Evolutionary conservation across 257 asterid species (phyloP), one percentile per base, ranked within the genome.

Genomic region (Solanum habrochaites): DNA sequence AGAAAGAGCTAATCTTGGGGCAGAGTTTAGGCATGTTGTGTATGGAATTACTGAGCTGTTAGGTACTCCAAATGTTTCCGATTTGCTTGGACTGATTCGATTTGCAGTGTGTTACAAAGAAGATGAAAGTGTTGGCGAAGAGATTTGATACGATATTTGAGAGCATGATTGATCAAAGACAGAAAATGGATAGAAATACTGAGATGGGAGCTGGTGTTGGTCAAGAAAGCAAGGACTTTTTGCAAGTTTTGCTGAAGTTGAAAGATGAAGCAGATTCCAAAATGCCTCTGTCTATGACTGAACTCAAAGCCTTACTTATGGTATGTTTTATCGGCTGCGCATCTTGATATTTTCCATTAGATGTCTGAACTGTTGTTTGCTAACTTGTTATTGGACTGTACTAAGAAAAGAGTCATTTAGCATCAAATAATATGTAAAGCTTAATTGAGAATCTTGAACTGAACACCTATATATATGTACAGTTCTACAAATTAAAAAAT

Each of bases 271-370:
- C 86, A 60, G 94, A 93, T 90, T 85, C 91, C 15, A 94, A 93
- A 83, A 86, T 88, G 11, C 92, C 94, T 27, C 87, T 95, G 2
- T 93, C 94, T 49, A 91, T 91, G 89, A 88, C 89, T 49, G 96
- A 94, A 84, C 87, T 95, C 43, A 95, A 94, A 92, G 94, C 98
- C 91, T 70, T 95, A 13, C 93, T 95, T 90, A 94, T 93, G 98
- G 98, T 95, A 92, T 25, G 77, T n/a, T n/a, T n/a, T 56, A 56
- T 56, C 64, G n/a, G n/a, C n/a, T n/a, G n/a, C n/a, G n/a, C n/a
- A n/a, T n/a, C n/a, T n/a, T n/a, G n/a, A n/a, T n/a, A n/a, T n/a
- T n/a, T n/a, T n/a, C n/a, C n/a, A n/a, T n/a, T n/a, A n/a, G n/a
- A n/a, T n/a, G n/a, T n/a, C n/a, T n/a, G n/a, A n/a, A n/a, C n/a